phyloP scores from a whole-genome alignment of 352 stramenopile species.

The Pythium rishiriense region DNA sequence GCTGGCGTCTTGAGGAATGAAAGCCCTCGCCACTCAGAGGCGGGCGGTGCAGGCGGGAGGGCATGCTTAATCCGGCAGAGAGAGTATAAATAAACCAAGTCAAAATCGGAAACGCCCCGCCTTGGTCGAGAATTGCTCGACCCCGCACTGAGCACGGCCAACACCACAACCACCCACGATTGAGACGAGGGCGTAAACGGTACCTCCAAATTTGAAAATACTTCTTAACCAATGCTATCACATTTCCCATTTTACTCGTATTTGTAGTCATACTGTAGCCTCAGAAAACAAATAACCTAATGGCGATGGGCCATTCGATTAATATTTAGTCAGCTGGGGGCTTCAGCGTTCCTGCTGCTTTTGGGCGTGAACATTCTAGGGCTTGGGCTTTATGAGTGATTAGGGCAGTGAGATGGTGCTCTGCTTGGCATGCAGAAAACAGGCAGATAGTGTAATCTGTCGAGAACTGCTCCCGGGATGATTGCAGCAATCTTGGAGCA shows the following conservation, averaged over 20 bases:
- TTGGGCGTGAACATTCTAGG: neutral
- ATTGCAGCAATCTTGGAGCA: too few species aligned
- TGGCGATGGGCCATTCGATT: constrained; percentile 5
- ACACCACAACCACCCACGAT: neutral
- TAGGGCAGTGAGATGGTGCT: constrained; percentile 1
- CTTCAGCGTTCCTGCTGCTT: neutral
- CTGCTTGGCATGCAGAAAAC: too few species aligned
- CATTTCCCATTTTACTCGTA: too few species aligned
- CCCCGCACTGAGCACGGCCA: neutral
- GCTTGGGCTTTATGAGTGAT: neutral
- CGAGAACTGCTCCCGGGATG: too few species aligned
- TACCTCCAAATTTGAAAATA: neutral
- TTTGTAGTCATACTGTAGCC: too few species aligned
- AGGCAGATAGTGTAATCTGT: too few species aligned
- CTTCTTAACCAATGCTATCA: too few species aligned
- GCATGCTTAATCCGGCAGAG: neutral
- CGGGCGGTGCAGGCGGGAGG: neutral
- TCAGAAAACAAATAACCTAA: constrained; percentile 1
- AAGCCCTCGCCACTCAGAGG: neutral
- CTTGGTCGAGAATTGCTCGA: neutral
- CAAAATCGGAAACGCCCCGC: neutral
- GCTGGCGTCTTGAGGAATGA: neutral
- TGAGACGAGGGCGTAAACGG: neutral
- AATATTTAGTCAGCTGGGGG: neutral
- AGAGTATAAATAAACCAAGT: neutral